Evolutionary conservation across 768 basidiomycete genomes (phyloP), one percentile per base, ranked within the genome.

Genomic region (Kwoniella sp.): DNA sequence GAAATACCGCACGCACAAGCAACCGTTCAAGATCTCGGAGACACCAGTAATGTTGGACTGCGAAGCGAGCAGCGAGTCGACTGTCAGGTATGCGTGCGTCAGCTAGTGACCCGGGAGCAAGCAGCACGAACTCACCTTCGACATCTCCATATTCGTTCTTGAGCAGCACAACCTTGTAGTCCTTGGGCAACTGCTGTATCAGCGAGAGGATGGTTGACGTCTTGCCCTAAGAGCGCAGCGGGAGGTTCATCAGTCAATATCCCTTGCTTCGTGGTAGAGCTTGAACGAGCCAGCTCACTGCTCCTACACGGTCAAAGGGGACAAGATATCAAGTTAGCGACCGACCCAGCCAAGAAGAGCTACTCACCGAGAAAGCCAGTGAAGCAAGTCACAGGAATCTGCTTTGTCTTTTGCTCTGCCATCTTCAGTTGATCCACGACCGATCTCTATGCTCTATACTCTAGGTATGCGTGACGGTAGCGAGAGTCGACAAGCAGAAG

Each of bases 101-200:
- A 43, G 25, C 33, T 26, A 15, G 53, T 53, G 10, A 14, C 7
- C 15, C 37, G n/a, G n/a, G n/a, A 38, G 28, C 19, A 23, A 41
- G 2, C 34, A 20, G 38, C 17, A 51, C 9, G 26, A 25, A 32
- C 42, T 33, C 50, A 86, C 88, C 88, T 81, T 92, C 83, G 11
- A 93, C 80, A 77, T 96, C 90, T 15, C 92, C 92, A 65, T 89
- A 95, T 73, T 96, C 92, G 76, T 96, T 96, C 78, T 96, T 96
- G 57, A 96, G 79, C 32, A 96, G 76, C 5, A 91, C 89, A 27
- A 87, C 86, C 50, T 83, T 88, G 79, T 92, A 92, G 64, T 87
- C 85, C 46, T 82, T 81, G 2, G 89, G 88, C 6, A 96, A 78
- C 60, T 84, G 83, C 2, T 86, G 84, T 2, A 95, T 80, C 1